Evolutionary conservation across 768 basidiomycete genomes (phyloP), one percentile per base, ranked within the genome.

Genomic region (Leccinum subtestaceum): DNA sequence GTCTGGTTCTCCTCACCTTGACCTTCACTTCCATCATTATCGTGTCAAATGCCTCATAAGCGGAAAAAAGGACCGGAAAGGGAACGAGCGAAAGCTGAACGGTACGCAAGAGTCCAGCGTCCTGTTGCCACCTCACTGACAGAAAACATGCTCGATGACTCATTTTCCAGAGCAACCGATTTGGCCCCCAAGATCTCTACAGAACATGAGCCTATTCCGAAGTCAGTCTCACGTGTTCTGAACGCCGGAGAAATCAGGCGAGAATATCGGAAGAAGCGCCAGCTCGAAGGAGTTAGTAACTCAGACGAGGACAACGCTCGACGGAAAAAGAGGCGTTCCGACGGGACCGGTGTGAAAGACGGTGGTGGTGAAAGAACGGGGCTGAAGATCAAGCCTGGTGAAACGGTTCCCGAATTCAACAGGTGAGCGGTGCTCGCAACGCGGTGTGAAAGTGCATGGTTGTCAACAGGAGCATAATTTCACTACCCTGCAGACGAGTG

Each of bases 401-500:
- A 93, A 71, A 85, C 88, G 1, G 78, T 92, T 54, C 78, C 82
- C 56, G 86, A 90, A 74, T 93, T 91, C 71, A 88, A 91, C 70
- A 78, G 83, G 90, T 90, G 64, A 53, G 82, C 70, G 60, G 52
- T 50, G 31, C 48, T 58, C 34, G 40, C 50, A 48, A 29, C 29
- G 52, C 52, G 56, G 63, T 57, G 59, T 65, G 51, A 64, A 57
- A 25, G 31, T 45, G 36, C 27, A 36, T 53, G 48, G 51, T 62
- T 46, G 57, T 55, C 52, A 53, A 61, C 55, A 57, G 40, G 53
- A 47, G 51, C 57, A 13, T 40, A 21, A 25, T 27, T 10, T 60
- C 46, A 48, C n/a, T 47, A 57, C 50, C 56, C 34, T 50, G 2
- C 55, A 91, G 90, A 70, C 81, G 91, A 43, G 88, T 93, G 3